A percentile compares a stretch with the other conserved stretches of the same genome.
phyloP scores from a whole-genome alignment of 306 rosid genomes.

The Prunus davidiana region DNA sequence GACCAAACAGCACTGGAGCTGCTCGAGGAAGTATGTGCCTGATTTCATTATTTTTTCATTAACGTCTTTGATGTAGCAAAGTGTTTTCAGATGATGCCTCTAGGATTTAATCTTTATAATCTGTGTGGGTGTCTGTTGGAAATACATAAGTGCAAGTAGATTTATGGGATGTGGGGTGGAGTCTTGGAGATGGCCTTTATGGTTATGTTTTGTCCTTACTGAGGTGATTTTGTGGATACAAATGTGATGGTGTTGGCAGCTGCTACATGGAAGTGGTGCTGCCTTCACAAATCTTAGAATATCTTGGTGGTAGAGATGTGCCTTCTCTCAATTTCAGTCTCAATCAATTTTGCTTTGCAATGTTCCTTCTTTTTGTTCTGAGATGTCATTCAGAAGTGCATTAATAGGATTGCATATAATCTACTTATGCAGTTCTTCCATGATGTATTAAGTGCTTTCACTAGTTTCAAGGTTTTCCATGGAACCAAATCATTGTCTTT shows the following conservation, averaged over 20 bases:
- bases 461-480: neutral
- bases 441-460: neutral
- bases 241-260: neutral
- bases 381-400: neutral
- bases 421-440: neutral
- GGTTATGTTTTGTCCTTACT: neutral
- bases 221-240: neutral
- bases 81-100: neutral
- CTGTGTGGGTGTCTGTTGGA: neutral
- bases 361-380: too few species aligned
- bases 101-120: neutral
- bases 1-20: constrained; percentile 66
- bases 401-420: neutral
- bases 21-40: constrained; percentile 76
- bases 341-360: too few species aligned
- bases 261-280: neutral
- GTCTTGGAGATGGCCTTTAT: neutral
- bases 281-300: neutral
- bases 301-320: neutral
- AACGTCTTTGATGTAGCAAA: neutral
- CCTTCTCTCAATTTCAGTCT: neutral
- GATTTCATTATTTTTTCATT: constrained; percentile 2
- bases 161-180: neutral
- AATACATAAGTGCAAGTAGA: neutral
- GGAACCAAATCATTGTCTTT: neutral